Base-by-base conservation (phyloP, 2,329 filamentous ascomycete genomes). In the Kalaharituber pfeilii region DNA sequence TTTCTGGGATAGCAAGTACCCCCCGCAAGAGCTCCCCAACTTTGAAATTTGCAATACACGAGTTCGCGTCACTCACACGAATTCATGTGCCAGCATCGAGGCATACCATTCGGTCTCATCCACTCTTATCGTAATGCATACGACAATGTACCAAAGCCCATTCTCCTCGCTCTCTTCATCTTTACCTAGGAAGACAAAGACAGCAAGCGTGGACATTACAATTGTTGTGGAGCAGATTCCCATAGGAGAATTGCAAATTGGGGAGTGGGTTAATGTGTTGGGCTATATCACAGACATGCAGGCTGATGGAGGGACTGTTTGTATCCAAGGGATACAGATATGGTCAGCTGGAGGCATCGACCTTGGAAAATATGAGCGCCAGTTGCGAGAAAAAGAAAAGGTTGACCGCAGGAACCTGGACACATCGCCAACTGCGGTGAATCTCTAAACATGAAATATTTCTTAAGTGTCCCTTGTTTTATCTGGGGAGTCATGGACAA, bases 1-100 rank as follows among this genome's bases (percentile, higher is more conserved):
- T 94, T 96, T 67, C n/a, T 96, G 51, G 88, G 86, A 68, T 95
- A 87, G 89, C 94, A 75, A 70, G 79, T 70, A 29, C n/a, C n/a
- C n/a, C n/a, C n/a, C n/a, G n/a, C n/a, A n/a, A n/a, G n/a, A n/a
- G n/a, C n/a, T n/a, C n/a, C n/a, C n/a, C n/a, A n/a, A n/a, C 51
- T 20, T n/a, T n/a, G n/a, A n/a, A n/a, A n/a, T n/a, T n/a, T n/a
- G n/a, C n/a, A n/a, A n/a, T n/a, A n/a, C n/a, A n/a, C n/a, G n/a
- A n/a, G n/a, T n/a, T n/a, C n/a, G n/a, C n/a, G n/a, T n/a, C n/a
- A n/a, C n/a, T n/a, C n/a, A n/a, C n/a, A n/a, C n/a, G n/a, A n/a
- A n/a, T n/a, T n/a, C n/a, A n/a, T 39, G 2, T 39, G 22, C 33
- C 64, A 83, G 80, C 64, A 75, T 84, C 29, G 73, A 75, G 33